These are phyloP conservation scores for Paramecium caudatum DNA, from an alignment of 73 alveolate genomes.

Conservation along the genomic window DNA sequence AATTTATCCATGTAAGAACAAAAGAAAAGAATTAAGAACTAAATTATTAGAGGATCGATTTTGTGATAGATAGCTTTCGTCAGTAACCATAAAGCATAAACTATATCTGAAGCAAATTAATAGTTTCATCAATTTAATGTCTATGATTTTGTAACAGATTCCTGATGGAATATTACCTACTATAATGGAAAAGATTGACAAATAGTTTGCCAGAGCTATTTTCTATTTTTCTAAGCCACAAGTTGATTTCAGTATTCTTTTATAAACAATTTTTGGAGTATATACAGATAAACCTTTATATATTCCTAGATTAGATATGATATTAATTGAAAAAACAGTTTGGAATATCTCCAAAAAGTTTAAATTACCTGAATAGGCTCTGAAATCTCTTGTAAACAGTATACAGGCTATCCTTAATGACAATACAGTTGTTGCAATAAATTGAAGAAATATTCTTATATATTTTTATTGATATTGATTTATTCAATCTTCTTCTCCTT, in stretches of 20 bases:
- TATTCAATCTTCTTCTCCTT: conserved; percentile 43
- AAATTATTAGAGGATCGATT: background rate
- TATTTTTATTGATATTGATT: too few species aligned
- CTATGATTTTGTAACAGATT: background rate
- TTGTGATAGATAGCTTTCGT: background rate
- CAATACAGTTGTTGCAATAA: too few species aligned
- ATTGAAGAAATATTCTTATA: too few species aligned
- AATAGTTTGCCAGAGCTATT: conserved; percentile 14
- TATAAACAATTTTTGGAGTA: conserved; percentile 25
- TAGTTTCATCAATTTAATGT: background rate
- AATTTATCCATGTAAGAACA: too few species aligned
- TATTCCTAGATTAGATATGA: conserved; percentile 21
- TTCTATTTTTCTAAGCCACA: background rate
- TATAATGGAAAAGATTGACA: background rate
- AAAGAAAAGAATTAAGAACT: background rate
- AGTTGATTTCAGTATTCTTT: background rate
- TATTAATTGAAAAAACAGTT: background rate
- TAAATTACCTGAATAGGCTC: too few species aligned
- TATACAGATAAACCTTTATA: conserved; percentile 33
- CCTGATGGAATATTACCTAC: too few species aligned
- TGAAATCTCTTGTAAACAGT: too few species aligned
- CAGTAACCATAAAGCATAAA: background rate
- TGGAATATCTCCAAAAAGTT: conserved; percentile 19
- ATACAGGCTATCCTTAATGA: too few species aligned
- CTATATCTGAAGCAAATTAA: background rate